These are phyloP conservation scores for Pyrrhoderma lamaoense DNA, from an alignment of 1,284 basidiomycete genomes.

Conservation along the genomic window DNA sequence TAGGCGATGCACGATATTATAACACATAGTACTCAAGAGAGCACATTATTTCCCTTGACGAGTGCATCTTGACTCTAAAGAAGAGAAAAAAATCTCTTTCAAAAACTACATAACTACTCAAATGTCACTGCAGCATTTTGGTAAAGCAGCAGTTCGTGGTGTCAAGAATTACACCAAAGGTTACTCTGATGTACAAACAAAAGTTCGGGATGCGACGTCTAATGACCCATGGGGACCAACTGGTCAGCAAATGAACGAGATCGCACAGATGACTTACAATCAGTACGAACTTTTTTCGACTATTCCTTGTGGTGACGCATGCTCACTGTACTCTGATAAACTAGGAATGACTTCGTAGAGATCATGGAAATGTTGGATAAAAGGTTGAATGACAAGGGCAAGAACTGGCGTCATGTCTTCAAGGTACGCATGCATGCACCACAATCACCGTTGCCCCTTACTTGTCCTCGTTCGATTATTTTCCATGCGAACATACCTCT, in stretches of 20 bases:
- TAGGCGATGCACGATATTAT: too few species aligned
- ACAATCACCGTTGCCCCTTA: too few species aligned
- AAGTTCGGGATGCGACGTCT: slow-evolving; percentile 98
- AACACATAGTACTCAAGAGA: background rate
- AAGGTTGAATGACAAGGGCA: slow-evolving; percentile 97
- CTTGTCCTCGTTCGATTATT: too few species aligned
- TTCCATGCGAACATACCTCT: background rate
- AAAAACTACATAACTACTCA: background rate
- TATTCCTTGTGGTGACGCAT: background rate
- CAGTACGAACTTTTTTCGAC: slow-evolving; percentile 59
- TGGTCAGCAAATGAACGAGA: slow-evolving; percentile 98
- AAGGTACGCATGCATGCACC: slow-evolving; percentile 55
- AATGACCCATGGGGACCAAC: slow-evolving; percentile 99
- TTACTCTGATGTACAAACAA: slow-evolving; percentile 90
- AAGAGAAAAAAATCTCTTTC: too few species aligned
- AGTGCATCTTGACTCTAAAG: too few species aligned
- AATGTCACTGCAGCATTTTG: slow-evolving; percentile 55
- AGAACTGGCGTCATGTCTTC: slow-evolving; percentile 99
- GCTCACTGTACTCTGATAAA: background rate
- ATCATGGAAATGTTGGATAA: slow-evolving; percentile 99
- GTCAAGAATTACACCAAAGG: slow-evolving; percentile 95
- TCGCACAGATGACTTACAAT: slow-evolving; percentile 96
- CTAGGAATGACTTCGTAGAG: slow-evolving; percentile 96
- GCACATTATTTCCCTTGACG: background rate
- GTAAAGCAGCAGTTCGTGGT: slow-evolving; percentile 75